Base-by-base conservation (phyloP, 75 land plant genomes). In the Larix kaempferi region DNA sequence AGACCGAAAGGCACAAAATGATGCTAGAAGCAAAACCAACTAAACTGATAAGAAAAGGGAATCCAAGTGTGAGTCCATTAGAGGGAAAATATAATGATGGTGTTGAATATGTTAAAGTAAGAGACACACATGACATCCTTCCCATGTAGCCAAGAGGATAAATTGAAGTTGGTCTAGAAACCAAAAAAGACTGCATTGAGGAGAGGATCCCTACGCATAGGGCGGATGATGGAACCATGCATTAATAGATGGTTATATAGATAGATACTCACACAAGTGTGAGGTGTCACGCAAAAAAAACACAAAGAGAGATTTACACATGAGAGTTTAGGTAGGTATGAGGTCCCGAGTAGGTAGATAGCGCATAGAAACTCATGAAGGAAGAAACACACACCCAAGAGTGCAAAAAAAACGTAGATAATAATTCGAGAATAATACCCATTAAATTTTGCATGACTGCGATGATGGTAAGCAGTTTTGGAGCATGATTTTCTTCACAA, bases 291-390 rank as follows among this genome's bases (percentile, higher is more conserved):
- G n/a, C n/a, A n/a, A n/a, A n/a, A n/a, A n/a, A n/a, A n/a, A n/a
- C n/a, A n/a, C n/a, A n/a, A 15, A 66, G 27, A 22, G 23, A 10
- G 69, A 56, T 75, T 29, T 57, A 5, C 41, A 17, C 61, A 16
- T 15, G 58, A 61, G 11, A 57, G 23, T 8, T 75, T 56, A 56
- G 16, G 56, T 22, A 10, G 35, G 37, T 78, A 76, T 27, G 84
- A 57, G 87, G 74, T 21, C 92, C 89, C 89, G 85, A 81, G 26
- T n/a, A n/a, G n/a, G n/a, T n/a, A n/a, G n/a, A n/a, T n/a, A n/a
- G n/a, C n/a, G n/a, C n/a, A 90, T 77, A 7, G 84, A 81, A 25
- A 88, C 74, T 37, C 78, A 83, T 15, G 92, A n/a, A n/a, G n/a
- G n/a, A n/a, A n/a, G n/a, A n/a, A n/a, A n/a, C n/a, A n/a, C n/a